A percentile compares a stretch with the other conserved stretches of the same genome.
These are phyloP conservation scores for Agrostemma githago DNA, from an alignment of 148 eudicot species.

Conservation along the genomic window DNA sequence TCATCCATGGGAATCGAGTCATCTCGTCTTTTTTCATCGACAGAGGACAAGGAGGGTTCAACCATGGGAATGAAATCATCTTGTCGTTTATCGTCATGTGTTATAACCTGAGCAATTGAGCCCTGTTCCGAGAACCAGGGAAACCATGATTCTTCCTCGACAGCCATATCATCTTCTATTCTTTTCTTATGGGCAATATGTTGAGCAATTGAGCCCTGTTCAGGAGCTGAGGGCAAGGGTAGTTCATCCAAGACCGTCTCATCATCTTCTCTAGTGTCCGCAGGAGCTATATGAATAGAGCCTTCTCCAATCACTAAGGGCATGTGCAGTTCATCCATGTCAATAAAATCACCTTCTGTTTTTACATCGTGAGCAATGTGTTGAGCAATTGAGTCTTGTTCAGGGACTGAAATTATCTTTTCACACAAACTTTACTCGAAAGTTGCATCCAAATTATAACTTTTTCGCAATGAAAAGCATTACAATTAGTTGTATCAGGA, in stretches of 20 bases:
- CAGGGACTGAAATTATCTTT: background rate
- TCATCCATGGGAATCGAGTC: no score
- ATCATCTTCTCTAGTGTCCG: background rate
- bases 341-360: background rate
- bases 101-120: background rate
- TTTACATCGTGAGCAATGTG: background rate
- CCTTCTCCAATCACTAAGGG: background rate
- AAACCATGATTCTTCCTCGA: no score
- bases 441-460: background rate
- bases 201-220: background rate
- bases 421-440: background rate
- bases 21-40: no score
- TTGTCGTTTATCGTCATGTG: background rate
- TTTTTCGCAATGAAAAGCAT: background rate
- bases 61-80: no score
- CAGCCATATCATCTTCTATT: no score
- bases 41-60: no score
- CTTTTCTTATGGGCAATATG: background rate
- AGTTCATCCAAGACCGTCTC: background rate
- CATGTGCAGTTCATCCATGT: background rate
- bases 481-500: no score
- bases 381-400: background rate
- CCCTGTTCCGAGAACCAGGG: background rate
- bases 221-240: background rate
- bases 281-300: background rate